phyloP scores from a whole-genome alignment of 164 flowering plant species.

The Magnolia kwangsiensis region DNA sequence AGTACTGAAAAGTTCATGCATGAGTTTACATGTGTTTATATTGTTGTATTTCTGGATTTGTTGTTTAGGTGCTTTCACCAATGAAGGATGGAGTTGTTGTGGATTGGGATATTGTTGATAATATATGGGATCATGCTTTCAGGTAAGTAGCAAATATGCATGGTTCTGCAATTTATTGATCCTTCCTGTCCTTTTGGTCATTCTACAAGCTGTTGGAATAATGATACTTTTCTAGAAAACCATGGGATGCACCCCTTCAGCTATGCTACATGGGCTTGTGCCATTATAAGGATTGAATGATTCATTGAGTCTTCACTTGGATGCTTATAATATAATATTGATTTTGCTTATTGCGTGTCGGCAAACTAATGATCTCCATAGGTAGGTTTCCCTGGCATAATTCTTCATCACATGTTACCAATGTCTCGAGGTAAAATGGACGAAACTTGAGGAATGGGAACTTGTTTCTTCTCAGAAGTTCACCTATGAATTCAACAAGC shows the following conservation, averaged over 20 bases:
- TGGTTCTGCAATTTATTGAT: background rate
- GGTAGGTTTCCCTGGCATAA: background rate
- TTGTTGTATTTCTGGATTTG: background rate
- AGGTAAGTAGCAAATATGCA: constrained; percentile 37
- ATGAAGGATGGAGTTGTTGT: constrained; percentile 76
- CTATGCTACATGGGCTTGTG: background rate
- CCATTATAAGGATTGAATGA: background rate
- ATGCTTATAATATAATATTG: background rate
- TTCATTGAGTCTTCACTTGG: background rate
- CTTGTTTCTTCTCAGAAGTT: background rate
- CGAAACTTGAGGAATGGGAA: background rate
- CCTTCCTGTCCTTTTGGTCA: background rate
- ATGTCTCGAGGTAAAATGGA: background rate
- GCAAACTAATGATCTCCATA: background rate
- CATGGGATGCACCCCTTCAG: background rate
- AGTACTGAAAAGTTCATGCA: background rate
- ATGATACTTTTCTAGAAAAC: constrained; percentile 1
- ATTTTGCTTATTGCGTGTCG: background rate
- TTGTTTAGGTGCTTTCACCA: constrained; percentile 73
- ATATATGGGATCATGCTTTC: constrained; percentile 95
- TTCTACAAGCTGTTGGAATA: background rate
- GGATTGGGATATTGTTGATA: constrained; percentile 97
- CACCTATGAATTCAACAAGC: background rate
- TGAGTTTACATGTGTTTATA: background rate
- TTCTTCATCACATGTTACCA: background rate